Evolutionary conservation across 2,329 filamentous ascomycete species (phyloP).

Genomic region (Apiospora rasikravindrae): DNA sequence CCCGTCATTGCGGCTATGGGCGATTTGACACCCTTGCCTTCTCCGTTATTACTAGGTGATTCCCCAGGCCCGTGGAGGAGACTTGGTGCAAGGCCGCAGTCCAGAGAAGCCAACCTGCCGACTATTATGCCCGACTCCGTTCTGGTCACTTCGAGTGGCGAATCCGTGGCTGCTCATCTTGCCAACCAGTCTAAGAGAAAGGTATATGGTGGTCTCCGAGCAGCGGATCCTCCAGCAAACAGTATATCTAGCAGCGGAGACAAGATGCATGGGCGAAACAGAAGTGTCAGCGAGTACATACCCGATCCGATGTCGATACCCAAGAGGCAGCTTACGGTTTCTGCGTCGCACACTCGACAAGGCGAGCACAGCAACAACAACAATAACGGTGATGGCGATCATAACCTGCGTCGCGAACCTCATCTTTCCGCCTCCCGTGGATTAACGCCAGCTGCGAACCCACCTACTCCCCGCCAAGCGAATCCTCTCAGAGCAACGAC

Average conservation of each 20-base stretch:
- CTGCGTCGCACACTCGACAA: slow-evolving; percentile 59
- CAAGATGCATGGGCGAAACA: slow-evolving; percentile 67
- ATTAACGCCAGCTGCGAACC: slow-evolving; percentile 66
- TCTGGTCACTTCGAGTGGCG: slow-evolving; percentile 56
- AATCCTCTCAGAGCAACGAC: slow-evolving; percentile 61
- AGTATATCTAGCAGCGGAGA: slow-evolving; percentile 29
- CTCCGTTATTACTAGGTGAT: slow-evolving; percentile 69
- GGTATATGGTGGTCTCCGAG: slow-evolving; percentile 55
- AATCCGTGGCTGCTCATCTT: slow-evolving; percentile 57
- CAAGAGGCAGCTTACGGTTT: slow-evolving; percentile 76
- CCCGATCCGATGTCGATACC: slow-evolving; percentile 73
- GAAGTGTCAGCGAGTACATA: slow-evolving; percentile 87
- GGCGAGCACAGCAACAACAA: slow-evolving; percentile 42
- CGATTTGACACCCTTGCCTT: slow-evolving; percentile 79
- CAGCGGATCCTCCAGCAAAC: slow-evolving; percentile 37
- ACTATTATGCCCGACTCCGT: slow-evolving; percentile 50
- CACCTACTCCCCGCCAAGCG: slow-evolving; percentile 85
- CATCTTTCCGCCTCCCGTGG: slow-evolving; percentile 82
- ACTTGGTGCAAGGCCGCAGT: slow-evolving; percentile 53
- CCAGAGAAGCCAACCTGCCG: slow-evolving; percentile 48
- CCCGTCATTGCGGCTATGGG: slow-evolving; percentile 77
- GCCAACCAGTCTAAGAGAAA: slow-evolving; percentile 62
- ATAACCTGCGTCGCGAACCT: slow-evolving; percentile 72
- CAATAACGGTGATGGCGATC: slow-evolving; percentile 49
- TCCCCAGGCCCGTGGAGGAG: slow-evolving; percentile 71